Evolutionary conservation across 805 yeast genomes (phyloP), one percentile per base, ranked within the genome.

Genomic region (Saccharomycopsis sp.): DNA sequence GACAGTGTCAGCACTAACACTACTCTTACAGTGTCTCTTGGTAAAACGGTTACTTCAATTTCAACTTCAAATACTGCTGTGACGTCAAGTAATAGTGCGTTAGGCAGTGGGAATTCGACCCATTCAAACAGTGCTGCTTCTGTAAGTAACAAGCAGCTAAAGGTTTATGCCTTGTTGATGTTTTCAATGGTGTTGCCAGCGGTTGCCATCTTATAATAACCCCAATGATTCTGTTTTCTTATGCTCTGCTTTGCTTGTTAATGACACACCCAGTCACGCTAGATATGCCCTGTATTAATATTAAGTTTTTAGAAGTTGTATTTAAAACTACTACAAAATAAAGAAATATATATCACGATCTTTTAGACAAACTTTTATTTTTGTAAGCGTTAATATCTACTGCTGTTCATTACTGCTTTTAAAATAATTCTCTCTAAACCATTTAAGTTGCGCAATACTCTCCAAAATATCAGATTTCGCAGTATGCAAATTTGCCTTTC

Each of bases 381-480:
- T n/a, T n/a, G n/a, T n/a, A n/a, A n/a, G n/a, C n/a, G n/a, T n/a
- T n/a, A n/a, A n/a, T n/a, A n/a, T n/a, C n/a, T n/a, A n/a, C n/a
- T n/a, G n/a, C n/a, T n/a, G n/a, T n/a, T n/a, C n/a, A n/a, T n/a
- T n/a, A n/a, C n/a, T n/a, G n/a, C n/a, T n/a, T n/a, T n/a, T n/a
- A 48, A 84, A 70, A 58, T 85, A 88, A 56, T 83, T 67, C 16
- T 80, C 76, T 46, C 73, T 64, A 61, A 81, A 86, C 85, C 88
- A 93, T 53, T 68, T 72, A 58, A 93, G 66, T 60, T 93, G 96
- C 6, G 63, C 74, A 34, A 93, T 90, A 56, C 96, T 85, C 61
- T 93, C 98, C 40, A 85, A 54, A 39, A 93, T 93, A 61, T 93
- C 99, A 13, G 79, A 70, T 51, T 74, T 75, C 0, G 99, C 98